phyloP scores from a whole-genome alignment of 2,329 filamentous ascomycete species.

The Ciborinia camelliae region DNA sequence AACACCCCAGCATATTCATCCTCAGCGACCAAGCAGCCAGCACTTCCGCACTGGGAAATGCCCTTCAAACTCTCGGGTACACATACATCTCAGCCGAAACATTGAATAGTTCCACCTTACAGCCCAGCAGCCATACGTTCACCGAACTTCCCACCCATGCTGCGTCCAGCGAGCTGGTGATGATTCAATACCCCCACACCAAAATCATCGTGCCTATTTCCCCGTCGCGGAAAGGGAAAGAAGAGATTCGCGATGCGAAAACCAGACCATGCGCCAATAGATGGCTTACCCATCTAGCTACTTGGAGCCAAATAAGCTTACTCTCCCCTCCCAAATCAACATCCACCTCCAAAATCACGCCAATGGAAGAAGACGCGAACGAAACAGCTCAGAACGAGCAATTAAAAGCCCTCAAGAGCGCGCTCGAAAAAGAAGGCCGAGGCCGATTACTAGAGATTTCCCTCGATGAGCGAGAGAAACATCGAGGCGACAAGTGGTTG shows the following conservation, averaged over 20 bases:
- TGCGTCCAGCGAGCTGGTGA: background rate
- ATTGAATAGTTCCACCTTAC: conserved; percentile 7
- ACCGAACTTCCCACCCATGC: background rate
- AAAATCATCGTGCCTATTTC: conserved; percentile 13
- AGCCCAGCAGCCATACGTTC: conserved; percentile 8
- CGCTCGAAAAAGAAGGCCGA: conserved; percentile 3
- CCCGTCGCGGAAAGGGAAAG: background rate
- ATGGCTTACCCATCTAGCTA: conserved; percentile 14
- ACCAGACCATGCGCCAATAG: conserved; percentile 14
- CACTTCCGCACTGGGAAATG: background rate
- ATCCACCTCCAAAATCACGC: background rate
- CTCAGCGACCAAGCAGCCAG: conserved; percentile 4
- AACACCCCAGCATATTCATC: conserved; percentile 13
- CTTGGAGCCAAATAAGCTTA: conserved; percentile 9
- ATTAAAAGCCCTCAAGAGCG: background rate
- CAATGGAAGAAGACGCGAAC: too few species aligned
- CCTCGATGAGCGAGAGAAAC: conserved; percentile 7
- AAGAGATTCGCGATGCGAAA: background rate
- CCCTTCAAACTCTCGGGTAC: conserved; percentile 13
- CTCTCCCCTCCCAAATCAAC: too few species aligned
- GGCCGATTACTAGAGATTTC: conserved; percentile 12
- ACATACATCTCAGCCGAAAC: conserved; percentile 2
- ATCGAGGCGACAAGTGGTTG: conserved; percentile 18
- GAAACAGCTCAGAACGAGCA: background rate
- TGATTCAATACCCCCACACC: conserved; percentile 9